These are phyloP conservation scores for Globisporangium nagaii DNA, from an alignment of 352 stramenopile genomes.

Conservation along the genomic window DNA sequence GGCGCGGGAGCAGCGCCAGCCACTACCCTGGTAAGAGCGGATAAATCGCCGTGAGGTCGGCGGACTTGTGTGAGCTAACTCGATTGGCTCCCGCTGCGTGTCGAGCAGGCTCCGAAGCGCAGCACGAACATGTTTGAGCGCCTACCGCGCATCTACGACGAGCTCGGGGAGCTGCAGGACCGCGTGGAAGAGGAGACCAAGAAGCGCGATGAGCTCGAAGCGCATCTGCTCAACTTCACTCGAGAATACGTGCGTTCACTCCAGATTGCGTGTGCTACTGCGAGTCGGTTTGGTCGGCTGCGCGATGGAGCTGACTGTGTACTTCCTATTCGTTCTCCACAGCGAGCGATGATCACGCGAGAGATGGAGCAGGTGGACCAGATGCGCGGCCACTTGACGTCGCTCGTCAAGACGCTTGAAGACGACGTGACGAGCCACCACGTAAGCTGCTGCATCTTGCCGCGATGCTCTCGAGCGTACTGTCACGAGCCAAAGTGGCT, in stretches of 20 bases:
- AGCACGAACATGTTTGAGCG: conserved; percentile 61
- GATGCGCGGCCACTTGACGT: conserved; percentile 44
- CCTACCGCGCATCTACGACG: conserved; percentile 58
- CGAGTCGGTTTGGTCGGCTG: too few relatives aligned
- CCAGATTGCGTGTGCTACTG: too few relatives aligned
- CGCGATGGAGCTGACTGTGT: not conserved
- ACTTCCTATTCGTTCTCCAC: not conserved
- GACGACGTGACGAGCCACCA: conserved; percentile 55
- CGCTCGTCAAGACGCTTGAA: conserved; percentile 53
- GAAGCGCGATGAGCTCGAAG: conserved; percentile 63
- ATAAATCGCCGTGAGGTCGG: too few relatives aligned
- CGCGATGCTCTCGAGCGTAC: too few relatives aligned
- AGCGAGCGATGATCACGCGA: conserved; percentile 43
- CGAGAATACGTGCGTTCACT: conserved; percentile 36
- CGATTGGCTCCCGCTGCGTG: too few relatives aligned
- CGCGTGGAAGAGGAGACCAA: conserved; percentile 64
- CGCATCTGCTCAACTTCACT: conserved; percentile 56
- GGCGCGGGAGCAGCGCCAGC: not conserved
- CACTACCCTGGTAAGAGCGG: not conserved
- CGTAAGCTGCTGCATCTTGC: conserved; percentile 8
- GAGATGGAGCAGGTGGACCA: conserved; percentile 50
- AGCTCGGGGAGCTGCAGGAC: conserved; percentile 60
- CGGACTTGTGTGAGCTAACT: too few relatives aligned
- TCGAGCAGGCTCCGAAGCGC: conserved; percentile 17
- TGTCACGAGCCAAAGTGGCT: not conserved